Conservation (phyloP, 2,329 filamentous ascomycete species). For the Aureobasidium lini region DNA sequence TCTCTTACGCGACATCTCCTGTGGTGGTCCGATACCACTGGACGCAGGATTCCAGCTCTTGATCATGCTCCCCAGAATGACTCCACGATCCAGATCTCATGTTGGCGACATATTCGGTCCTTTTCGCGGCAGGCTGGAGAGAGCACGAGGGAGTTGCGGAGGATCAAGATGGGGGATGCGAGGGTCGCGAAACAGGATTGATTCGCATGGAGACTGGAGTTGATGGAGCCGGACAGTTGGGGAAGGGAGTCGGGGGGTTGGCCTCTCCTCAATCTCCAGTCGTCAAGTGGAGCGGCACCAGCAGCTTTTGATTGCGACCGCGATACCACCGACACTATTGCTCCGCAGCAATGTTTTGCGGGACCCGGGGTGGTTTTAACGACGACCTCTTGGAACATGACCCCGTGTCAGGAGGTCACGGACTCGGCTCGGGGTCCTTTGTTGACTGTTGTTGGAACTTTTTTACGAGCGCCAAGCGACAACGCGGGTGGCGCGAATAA, state of each 20-base stretch:
- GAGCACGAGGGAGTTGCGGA: background rate
- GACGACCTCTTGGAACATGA: background rate
- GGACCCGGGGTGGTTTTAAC: background rate
- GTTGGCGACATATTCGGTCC: background rate
- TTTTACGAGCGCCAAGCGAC: conserved; percentile 4
- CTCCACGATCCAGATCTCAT: background rate
- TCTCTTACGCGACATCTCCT: background rate
- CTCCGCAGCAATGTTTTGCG: conserved; percentile 5
- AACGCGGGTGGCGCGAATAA: background rate
- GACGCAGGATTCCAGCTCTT: background rate
- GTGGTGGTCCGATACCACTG: background rate
- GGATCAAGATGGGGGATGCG: background rate
- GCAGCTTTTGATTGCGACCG: conserved; percentile 5
- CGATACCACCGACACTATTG: conserved; percentile 13
- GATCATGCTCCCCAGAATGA: background rate
- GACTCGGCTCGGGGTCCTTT: background rate
- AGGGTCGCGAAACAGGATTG: background rate
- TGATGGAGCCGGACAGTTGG: conserved; percentile 2
- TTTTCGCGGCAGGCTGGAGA: background rate
- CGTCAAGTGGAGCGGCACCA: background rate
- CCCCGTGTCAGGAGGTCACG: conserved; percentile 1
- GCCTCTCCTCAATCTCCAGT: conserved; percentile 6
- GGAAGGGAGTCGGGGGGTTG: background rate
- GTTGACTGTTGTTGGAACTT: background rate
- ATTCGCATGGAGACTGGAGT: background rate